Percentiles rank a stretch among this genome's conserved stretches.
Evolutionary conservation across 306 rosid species (phyloP).

Genomic region (Quercus bicolor): DNA sequence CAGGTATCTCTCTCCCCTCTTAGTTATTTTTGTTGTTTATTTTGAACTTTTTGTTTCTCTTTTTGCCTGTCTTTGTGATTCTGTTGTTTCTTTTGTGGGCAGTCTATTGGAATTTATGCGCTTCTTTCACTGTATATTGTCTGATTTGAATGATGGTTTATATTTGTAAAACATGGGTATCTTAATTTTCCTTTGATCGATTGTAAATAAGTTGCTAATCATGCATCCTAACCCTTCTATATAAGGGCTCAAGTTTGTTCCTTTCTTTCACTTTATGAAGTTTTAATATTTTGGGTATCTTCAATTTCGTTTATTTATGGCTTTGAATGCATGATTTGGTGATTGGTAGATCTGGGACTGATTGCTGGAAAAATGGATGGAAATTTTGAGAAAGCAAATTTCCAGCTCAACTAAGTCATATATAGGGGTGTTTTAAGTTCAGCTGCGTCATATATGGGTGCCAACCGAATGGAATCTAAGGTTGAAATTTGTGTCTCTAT

Average conservation of each 20-base stretch:
- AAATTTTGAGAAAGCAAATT: background rate
- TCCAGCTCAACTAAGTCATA: background rate
- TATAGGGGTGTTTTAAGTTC: background rate
- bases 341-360: slow-evolving; percentile 22
- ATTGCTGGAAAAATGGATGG: background rate
- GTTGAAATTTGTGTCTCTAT: background rate
- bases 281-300: background rate
- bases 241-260: background rate
- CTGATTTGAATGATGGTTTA: background rate
- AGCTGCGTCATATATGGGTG: too few species aligned
- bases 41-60: background rate
- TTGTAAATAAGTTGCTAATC: background rate
- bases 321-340: slow-evolving; percentile 13
- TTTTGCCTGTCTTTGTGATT: background rate
- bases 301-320: background rate
- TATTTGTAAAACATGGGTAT: background rate
- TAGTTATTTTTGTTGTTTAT: background rate
- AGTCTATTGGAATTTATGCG: background rate
- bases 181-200: background rate
- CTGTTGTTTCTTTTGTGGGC: background rate
- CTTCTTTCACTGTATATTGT: slow-evolving; percentile 9
- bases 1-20: slow-evolving; percentile 16
- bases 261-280: background rate
- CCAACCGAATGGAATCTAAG: background rate
- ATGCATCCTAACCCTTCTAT: background rate